phyloP scores from a whole-genome alignment of 805 yeast genomes.

The Clavispora asparagi region DNA sequence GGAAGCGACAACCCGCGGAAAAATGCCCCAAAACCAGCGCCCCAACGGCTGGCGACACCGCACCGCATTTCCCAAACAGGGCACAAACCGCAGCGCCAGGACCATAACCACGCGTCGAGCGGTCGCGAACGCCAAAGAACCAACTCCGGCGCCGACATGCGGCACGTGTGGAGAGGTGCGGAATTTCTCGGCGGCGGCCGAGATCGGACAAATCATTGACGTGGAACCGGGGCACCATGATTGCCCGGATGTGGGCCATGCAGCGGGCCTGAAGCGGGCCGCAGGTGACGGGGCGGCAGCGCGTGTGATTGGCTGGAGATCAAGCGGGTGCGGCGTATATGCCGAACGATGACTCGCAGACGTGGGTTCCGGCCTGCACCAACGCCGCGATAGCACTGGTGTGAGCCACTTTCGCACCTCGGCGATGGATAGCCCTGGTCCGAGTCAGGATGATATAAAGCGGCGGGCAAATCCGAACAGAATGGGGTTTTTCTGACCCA shows the following conservation, averaged over 20 bases:
- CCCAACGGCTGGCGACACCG: too few species aligned
- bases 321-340: background rate
- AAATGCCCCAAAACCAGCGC: too few species aligned
- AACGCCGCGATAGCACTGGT: background rate
- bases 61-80: too few species aligned
- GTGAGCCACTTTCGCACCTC: background rate
- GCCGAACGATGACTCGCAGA: background rate
- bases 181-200: background rate
- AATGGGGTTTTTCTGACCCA: background rate
- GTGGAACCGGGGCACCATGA: background rate
- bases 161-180: background rate
- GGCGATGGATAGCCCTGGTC: background rate
- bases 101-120: too few species aligned
- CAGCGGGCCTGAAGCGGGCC: slow-evolving; percentile 13
- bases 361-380: background rate
- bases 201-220: background rate
- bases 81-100: too few species aligned
- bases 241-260: background rate
- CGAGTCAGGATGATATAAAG: background rate
- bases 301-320: slow-evolving; percentile 13
- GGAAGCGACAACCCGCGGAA: too few species aligned
- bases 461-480: background rate
- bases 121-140: background rate
- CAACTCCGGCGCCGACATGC: background rate
- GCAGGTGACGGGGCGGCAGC: slow-evolving; percentile 2